A percentile compares a stretch with the other conserved stretches of the same genome.
phyloP scores from a whole-genome alignment of 768 basidiomycete species.

The Hypsizygus marmoreus region DNA sequence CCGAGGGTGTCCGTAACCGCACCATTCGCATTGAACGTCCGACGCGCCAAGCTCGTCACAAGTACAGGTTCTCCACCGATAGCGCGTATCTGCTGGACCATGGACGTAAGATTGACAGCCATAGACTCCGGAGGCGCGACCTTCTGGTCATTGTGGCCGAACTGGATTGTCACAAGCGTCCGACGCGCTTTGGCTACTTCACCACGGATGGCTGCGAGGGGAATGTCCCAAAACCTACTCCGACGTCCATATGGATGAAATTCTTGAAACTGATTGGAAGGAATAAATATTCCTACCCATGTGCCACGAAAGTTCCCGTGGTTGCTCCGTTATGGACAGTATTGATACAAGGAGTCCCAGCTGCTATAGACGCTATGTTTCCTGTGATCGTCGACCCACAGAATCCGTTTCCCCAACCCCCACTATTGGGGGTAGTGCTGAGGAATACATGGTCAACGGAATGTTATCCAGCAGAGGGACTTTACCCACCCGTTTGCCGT shows the following conservation, averaged over 20 bases:
- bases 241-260: background rate
- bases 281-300: constrained; percentile 34
- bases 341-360: constrained; percentile 40
- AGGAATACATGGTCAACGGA: background rate
- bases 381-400: constrained; percentile 34
- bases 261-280: no score
- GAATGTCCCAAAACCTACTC: constrained; percentile 32
- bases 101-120: constrained; percentile 42
- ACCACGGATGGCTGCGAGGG: constrained; percentile 33
- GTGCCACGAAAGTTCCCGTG: constrained; percentile 40
- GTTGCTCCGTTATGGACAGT: constrained; percentile 42
- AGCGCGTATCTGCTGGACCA: constrained; percentile 38
- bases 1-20: constrained; percentile 37
- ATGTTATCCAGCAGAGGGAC: background rate
- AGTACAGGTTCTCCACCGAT: constrained; percentile 41
- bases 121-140: constrained; percentile 45
- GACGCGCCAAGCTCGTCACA: constrained; percentile 41
- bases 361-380: constrained; percentile 33
- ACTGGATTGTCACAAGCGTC: constrained; percentile 42
- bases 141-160: constrained; percentile 44
- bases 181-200: constrained; percentile 37
- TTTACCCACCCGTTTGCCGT: constrained; percentile 36
- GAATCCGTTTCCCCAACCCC: constrained; percentile 45
- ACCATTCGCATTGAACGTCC: constrained; percentile 37
- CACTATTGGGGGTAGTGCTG: constrained; percentile 36